Evolutionary conservation across 2,329 filamentous ascomycete genomes (phyloP).

Genomic region (Seiridium cupressi): DNA sequence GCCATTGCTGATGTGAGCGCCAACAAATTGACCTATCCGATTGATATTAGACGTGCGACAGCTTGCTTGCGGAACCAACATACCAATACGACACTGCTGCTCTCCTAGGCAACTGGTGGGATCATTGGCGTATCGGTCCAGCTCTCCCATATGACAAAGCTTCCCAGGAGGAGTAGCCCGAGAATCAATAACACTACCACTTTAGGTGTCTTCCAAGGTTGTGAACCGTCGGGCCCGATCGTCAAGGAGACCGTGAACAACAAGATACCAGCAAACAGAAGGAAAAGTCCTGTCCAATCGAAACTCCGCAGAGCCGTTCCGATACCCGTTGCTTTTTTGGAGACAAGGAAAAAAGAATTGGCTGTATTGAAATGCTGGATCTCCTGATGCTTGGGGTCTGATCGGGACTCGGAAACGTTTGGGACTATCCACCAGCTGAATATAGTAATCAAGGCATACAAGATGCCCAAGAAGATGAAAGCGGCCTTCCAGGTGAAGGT

Average conservation of each 20-base stretch:
- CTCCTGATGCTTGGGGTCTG: neutral
- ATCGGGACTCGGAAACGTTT: conserved; percentile 19
- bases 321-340: neutral
- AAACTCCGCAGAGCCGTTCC: conserved; percentile 20
- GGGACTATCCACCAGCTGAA: conserved; percentile 26
- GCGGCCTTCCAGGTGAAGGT: conserved; percentile 28
- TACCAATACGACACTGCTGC: conserved; percentile 26
- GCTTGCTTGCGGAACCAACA: neutral
- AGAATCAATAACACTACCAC: conserved; percentile 29
- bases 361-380: neutral
- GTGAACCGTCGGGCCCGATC: conserved; percentile 27
- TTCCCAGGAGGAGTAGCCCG: conserved; percentile 25
- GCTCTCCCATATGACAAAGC: conserved; percentile 29
- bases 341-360: neutral
- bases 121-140: conserved; percentile 29
- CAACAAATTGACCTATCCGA: conserved; percentile 13
- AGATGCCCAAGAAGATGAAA: conserved; percentile 25
- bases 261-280: conserved; percentile 26
- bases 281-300: conserved; percentile 27
- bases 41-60: neutral
- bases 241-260: conserved; percentile 28
- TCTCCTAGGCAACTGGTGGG: conserved; percentile 26
- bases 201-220: conserved; percentile 30
- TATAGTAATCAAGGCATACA: conserved; percentile 24
- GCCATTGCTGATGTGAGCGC: conserved; percentile 28